phyloP scores from a whole-genome alignment of 1,284 basidiomycete genomes.

The Fomitiporia mediterranea region DNA sequence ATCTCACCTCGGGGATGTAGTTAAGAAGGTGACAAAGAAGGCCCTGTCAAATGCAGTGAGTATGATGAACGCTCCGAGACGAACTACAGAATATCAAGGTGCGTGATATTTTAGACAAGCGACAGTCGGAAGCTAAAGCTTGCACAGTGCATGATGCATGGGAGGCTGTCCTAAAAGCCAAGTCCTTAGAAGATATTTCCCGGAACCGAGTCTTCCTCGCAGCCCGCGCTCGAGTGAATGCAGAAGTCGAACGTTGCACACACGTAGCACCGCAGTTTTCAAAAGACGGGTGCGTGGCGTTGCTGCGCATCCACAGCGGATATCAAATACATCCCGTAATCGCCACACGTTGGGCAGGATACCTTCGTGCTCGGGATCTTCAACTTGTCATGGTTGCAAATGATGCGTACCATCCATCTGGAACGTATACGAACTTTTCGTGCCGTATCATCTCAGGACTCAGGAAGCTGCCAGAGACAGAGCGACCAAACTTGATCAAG shows the following conservation, averaged over 20 bases:
- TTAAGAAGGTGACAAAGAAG: slow-evolving; percentile 31
- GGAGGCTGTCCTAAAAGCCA: slow-evolving; percentile 22
- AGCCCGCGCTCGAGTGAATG: slow-evolving; percentile 27
- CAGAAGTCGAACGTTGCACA: slow-evolving; percentile 28
- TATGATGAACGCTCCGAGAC: slow-evolving; percentile 30
- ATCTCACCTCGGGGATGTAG: slow-evolving; percentile 29
- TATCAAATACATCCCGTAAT: slow-evolving; percentile 33
- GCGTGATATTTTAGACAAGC: slow-evolving; percentile 21
- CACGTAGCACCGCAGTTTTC: slow-evolving; percentile 29
- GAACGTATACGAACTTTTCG: slow-evolving; percentile 30
- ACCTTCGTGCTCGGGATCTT: slow-evolving; percentile 30
- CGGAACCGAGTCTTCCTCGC: slow-evolving; percentile 23
- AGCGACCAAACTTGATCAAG: slow-evolving; percentile 28
- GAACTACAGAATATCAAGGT: slow-evolving; percentile 21
- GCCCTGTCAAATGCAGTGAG: slow-evolving; percentile 28
- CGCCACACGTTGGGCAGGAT: slow-evolving; percentile 32
- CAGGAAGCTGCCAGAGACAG: slow-evolving; percentile 10
- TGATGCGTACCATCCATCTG: slow-evolving; percentile 27
- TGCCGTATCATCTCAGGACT: slow-evolving; percentile 25
- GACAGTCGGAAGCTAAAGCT: slow-evolving; percentile 25
- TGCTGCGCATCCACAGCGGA: slow-evolving; percentile 29
- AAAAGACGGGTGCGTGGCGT: slow-evolving; percentile 30
- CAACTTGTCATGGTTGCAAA: slow-evolving; percentile 33
- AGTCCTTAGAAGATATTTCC: slow-evolving; percentile 21
- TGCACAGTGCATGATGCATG: slow-evolving; percentile 25